Percentiles rank a stretch among this genome's conserved stretches.
These are phyloP conservation scores for Exophiala aquamarina DNA, from an alignment of 2,329 filamentous ascomycete genomes.

Conservation along the genomic window DNA sequence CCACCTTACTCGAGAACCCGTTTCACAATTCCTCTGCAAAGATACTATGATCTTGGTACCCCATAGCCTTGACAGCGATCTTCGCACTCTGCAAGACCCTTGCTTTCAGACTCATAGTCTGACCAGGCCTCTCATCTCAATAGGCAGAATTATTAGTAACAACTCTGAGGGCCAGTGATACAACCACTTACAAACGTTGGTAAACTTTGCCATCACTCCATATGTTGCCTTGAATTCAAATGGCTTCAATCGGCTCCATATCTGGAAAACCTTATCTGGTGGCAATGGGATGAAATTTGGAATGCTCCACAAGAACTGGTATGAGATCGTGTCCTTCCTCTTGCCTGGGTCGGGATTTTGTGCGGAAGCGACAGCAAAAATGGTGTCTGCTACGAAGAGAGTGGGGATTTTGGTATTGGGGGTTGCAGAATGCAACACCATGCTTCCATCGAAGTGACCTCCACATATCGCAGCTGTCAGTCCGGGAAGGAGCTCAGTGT, in stretches of 20 bases:
- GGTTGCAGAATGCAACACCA: slow-evolving; percentile 51
- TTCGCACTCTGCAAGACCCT: slow-evolving; percentile 74
- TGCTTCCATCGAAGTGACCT: slow-evolving; percentile 76
- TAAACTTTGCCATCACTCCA: slow-evolving; percentile 25
- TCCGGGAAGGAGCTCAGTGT: slow-evolving; percentile 36
- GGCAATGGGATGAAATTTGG: slow-evolving; percentile 62
- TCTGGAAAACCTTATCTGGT: slow-evolving; percentile 61
- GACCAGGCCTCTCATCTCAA: slow-evolving; percentile 58
- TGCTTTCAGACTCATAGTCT: slow-evolving; percentile 59
- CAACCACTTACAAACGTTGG: slow-evolving; percentile 23
- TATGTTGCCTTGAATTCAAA: slow-evolving; percentile 67
- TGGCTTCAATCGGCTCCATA: slow-evolving; percentile 68
- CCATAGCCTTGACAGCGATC: slow-evolving; percentile 60
- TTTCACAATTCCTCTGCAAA: slow-evolving; percentile 21
- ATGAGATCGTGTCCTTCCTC: slow-evolving; percentile 21
- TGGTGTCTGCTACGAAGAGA: slow-evolving; percentile 75
- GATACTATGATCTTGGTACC: slow-evolving; percentile 36
- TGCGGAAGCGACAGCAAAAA: slow-evolving; percentile 71
- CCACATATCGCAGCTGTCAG: slow-evolving; percentile 68
- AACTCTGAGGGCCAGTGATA: not conserved
- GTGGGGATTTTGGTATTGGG: slow-evolving; percentile 54
- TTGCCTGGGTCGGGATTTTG: slow-evolving; percentile 53
- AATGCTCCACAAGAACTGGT: slow-evolving; percentile 25
- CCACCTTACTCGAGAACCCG: no score
- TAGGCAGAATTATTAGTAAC: not conserved